These are phyloP conservation scores for Talaromyces sp. DNA, from an alignment of 2,329 filamentous ascomycete genomes.

Conservation along the genomic window DNA sequence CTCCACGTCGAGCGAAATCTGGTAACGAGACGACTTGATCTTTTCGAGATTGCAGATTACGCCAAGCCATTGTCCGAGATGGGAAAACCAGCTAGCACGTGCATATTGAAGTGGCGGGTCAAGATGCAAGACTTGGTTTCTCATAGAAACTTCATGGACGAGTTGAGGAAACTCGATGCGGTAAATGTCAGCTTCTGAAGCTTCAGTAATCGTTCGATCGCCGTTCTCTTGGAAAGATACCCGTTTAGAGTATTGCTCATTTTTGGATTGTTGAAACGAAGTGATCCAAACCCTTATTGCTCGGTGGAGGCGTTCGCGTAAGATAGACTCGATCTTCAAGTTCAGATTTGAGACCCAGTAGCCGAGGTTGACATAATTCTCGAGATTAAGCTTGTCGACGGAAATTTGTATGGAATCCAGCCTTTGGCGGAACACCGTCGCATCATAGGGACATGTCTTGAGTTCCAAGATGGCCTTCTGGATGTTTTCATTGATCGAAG, in stretches of 20 bases:
- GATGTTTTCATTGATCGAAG: slow-evolving; percentile 71
- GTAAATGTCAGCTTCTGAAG: slow-evolving; percentile 27
- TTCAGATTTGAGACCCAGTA: slow-evolving; percentile 90
- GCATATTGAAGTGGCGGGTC: slow-evolving; percentile 91
- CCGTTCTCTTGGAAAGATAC: slow-evolving; percentile 14
- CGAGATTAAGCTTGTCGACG: slow-evolving; percentile 92
- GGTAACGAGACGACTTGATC: slow-evolving; percentile 91
- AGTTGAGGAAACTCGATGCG: slow-evolving; percentile 47
- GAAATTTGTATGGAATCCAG: slow-evolving; percentile 83
- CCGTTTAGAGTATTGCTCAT: slow-evolving; percentile 23
- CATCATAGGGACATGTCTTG: slow-evolving; percentile 76
- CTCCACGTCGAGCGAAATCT: slow-evolving; percentile 65
- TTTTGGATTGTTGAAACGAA: slow-evolving; percentile 64
- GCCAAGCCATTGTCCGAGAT: slow-evolving; percentile 89
- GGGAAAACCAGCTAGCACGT: slow-evolving; percentile 85
- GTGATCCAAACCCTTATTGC: slow-evolving; percentile 84
- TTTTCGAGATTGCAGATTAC: slow-evolving; percentile 88
- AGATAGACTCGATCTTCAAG: slow-evolving; percentile 70
- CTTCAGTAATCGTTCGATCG: slow-evolving; percentile 17
- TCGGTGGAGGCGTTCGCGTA: slow-evolving; percentile 75
- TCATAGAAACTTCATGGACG: slow-evolving; percentile 92
- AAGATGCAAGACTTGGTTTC: slow-evolving; percentile 94
- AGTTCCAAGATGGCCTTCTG: slow-evolving; percentile 81
- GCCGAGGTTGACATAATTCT: slow-evolving; percentile 89
- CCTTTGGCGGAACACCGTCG: slow-evolving; percentile 70